Evolutionary conservation across 768 basidiomycete species (phyloP).

Genomic region (Leucogyrophana mollusca): DNA sequence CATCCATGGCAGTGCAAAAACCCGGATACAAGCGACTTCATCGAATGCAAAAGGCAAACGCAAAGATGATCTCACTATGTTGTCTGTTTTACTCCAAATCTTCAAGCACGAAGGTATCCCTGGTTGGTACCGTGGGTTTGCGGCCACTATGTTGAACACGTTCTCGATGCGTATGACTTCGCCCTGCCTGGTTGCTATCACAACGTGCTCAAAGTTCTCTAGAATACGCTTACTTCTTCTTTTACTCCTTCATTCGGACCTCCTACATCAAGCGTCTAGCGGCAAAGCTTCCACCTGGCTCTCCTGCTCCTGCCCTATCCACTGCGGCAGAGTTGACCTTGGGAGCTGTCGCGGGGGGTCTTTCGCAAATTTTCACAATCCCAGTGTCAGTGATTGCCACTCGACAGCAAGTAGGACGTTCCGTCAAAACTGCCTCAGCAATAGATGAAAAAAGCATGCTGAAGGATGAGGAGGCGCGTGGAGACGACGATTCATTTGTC

Average conservation of each 20-base stretch:
- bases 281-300: conserved; percentile 55
- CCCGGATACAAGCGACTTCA: conserved; percentile 84
- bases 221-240: conserved; percentile 99
- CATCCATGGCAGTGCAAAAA: conserved; percentile 70
- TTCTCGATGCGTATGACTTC: conserved; percentile 87
- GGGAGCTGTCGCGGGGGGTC: conserved; percentile 88
- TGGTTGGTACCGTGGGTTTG: conserved; percentile 90
- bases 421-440: too few species aligned
- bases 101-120: conserved; percentile 76
- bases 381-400: conserved; percentile 98
- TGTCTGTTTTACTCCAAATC: conserved; percentile 65
- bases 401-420: conserved; percentile 84
- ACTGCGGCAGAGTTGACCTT: conserved; percentile 81
- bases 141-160: conserved; percentile 96
- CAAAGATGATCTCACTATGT: conserved; percentile 52
- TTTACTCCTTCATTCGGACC: conserved; percentile 88
- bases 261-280: conserved; percentile 75
- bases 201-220: conserved; percentile 3
- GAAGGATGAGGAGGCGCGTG: conserved; percentile 7
- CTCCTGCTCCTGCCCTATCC: conserved; percentile 61
- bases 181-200: conserved; percentile 1
- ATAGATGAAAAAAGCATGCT: neutral
- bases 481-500: conserved; percentile 68
- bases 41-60: conserved; percentile 51
- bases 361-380: conserved; percentile 98